phyloP scores from a whole-genome alignment of 768 basidiomycete species.

The Austroboletus festivus region DNA sequence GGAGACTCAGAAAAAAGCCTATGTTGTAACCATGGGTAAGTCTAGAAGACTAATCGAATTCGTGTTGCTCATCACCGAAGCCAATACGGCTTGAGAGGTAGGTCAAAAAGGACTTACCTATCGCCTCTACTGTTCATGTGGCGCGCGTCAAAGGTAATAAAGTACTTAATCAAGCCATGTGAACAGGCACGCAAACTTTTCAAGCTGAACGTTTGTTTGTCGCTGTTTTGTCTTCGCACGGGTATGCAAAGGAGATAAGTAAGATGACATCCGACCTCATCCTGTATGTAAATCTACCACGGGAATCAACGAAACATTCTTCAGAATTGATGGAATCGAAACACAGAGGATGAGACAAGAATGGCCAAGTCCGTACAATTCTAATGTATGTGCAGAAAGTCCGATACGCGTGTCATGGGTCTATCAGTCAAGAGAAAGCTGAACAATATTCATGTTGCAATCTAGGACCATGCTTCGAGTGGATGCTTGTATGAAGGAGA shows the following conservation, averaged over 20 bases:
- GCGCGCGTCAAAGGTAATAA: too few relatives aligned
- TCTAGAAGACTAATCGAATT: conserved; percentile 97
- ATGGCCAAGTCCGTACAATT: conserved; percentile 9
- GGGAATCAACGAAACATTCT: background rate
- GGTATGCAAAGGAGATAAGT: too few relatives aligned
- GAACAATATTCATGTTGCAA: conserved; percentile 13
- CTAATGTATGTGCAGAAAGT: conserved; percentile 17
- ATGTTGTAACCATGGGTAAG: conserved; percentile 64
- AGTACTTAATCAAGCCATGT: too few relatives aligned
- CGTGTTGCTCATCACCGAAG: conserved; percentile 53
- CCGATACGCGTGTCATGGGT: conserved; percentile 7
- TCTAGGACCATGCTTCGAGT: conserved; percentile 14
- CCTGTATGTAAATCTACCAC: too few relatives aligned
- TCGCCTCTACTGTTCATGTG: background rate
- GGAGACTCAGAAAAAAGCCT: conserved; percentile 21
- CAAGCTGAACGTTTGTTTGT: background rate
- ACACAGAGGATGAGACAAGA: conserved; percentile 19
- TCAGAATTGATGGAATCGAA: conserved; percentile 8
- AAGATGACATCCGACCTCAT: too few relatives aligned
- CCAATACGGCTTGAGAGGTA: background rate
- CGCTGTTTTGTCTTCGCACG: background rate
- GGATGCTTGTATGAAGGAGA: conserved; percentile 6
- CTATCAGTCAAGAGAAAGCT: conserved; percentile 12
- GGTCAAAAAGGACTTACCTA: conserved; percentile 10
- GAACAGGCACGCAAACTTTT: background rate